A percentile compares a stretch with the other conserved stretches of the same genome.
phyloP scores from a whole-genome alignment of 495 filamentous ascomycete species.

The Penicillium silybi region DNA sequence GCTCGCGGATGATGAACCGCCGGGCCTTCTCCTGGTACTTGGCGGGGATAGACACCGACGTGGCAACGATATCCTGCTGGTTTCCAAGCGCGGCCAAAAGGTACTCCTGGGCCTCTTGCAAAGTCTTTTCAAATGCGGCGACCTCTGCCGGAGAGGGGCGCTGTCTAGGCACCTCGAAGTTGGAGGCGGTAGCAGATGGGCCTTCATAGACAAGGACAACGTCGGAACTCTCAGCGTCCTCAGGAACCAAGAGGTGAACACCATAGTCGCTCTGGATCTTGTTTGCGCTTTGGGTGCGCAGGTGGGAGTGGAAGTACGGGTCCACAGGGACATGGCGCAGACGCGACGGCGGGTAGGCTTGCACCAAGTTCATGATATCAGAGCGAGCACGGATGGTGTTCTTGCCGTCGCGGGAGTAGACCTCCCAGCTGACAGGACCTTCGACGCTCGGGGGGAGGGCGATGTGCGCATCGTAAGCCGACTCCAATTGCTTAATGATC shows the following conservation, averaged over 20 bases:
- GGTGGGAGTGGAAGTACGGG: constrained; percentile 79
- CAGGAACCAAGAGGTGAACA: constrained; percentile 74
- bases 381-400: constrained; percentile 74
- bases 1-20: constrained; percentile 72
- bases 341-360: constrained; percentile 73
- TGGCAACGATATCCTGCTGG: constrained; percentile 64
- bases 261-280: constrained; percentile 68
- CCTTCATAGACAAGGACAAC: constrained; percentile 86
- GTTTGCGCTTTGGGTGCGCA: constrained; percentile 59
- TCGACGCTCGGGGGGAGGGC: constrained; percentile 63
- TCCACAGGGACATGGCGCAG: constrained; percentile 68
- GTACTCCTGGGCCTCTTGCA: constrained; percentile 68
- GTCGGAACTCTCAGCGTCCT: constrained; percentile 57
- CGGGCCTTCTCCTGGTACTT: constrained; percentile 81
- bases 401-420: constrained; percentile 80
- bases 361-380: constrained; percentile 76
- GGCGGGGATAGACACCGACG: constrained; percentile 62
- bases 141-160: constrained; percentile 58
- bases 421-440: constrained; percentile 69
- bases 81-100: constrained; percentile 65
- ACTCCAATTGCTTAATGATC: constrained; percentile 75
- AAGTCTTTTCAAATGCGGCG: constrained; percentile 59
- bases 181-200: constrained; percentile 44
- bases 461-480: constrained; percentile 73
- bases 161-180: constrained; percentile 65